A percentile compares a stretch with the other conserved stretches of the same genome.
Conservation (phyloP, 176 grass and related monocot genomes). For the Zoysia pacifica region DNA sequence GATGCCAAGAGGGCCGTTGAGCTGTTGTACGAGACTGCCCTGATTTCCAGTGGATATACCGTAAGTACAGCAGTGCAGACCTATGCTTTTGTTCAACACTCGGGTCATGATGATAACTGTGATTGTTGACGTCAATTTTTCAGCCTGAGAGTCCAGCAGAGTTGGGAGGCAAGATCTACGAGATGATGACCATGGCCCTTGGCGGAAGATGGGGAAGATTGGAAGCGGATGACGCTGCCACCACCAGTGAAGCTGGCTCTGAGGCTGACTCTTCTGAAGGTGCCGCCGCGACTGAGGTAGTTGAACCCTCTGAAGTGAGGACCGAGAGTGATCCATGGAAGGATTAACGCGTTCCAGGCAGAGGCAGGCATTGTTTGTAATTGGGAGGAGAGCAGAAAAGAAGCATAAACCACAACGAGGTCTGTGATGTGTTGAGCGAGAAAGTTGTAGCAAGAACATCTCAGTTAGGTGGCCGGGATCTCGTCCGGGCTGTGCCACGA, state of each 20-base stretch:
- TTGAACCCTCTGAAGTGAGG: slow-evolving; percentile 84
- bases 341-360: slow-evolving; percentile 39
- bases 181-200: slow-evolving; percentile 92
- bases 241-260: slow-evolving; percentile 7
- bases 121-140: slow-evolving; percentile 8
- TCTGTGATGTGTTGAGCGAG: not conserved
- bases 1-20: slow-evolving; percentile 44
- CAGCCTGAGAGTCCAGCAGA: slow-evolving; percentile 86
- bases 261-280: slow-evolving; percentile 25
- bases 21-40: slow-evolving; percentile 82
- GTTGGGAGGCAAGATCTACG: slow-evolving; percentile 93
- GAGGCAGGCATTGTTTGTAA: not conserved
- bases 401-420: slow-evolving; percentile 9
- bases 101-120: not conserved
- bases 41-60: slow-evolving; percentile 9
- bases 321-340: slow-evolving; percentile 83
- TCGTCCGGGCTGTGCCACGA: slow-evolving; percentile 10
- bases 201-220: slow-evolving; percentile 91
- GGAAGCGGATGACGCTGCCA: slow-evolving; percentile 34
- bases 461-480: not conserved
- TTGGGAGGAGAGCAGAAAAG: not conserved
- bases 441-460: not conserved
- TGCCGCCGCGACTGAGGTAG: slow-evolving; percentile 45
- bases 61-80: slow-evolving; percentile 19
- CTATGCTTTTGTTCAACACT: not conserved